Conservation (phyloP, 1,284 basidiomycete species). For the Naganishia liquefaciens region DNA sequence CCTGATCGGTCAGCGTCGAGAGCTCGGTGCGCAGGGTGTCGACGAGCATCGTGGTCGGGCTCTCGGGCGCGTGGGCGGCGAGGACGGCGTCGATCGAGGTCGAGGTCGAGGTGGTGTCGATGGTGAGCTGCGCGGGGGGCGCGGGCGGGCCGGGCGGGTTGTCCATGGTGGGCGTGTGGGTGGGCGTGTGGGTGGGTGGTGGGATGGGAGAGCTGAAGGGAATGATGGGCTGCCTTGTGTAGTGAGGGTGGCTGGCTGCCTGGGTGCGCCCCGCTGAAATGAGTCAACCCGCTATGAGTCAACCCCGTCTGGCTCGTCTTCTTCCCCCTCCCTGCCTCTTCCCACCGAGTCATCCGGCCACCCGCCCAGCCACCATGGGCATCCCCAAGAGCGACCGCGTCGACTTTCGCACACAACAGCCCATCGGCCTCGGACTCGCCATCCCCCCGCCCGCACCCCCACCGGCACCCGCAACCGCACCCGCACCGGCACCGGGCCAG, state of each 20-base stretch:
- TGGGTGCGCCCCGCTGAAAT: background rate
- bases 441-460: background rate
- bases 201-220: no score
- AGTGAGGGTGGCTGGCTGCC: background rate
- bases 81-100: background rate
- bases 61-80: slow-evolving; percentile 46
- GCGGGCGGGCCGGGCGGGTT: background rate
- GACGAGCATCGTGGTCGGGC: slow-evolving; percentile 61
- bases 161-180: background rate
- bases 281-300: background rate
- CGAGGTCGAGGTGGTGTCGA: no score
- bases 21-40: slow-evolving; percentile 75
- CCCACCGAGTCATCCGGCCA: background rate
- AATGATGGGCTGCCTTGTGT: no score
- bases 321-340: background rate
- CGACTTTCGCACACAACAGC: background rate
- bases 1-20: slow-evolving; percentile 82
- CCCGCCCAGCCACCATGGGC: slow-evolving; percentile 2
- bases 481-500: no score
- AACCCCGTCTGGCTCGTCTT: background rate
- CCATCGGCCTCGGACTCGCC: slow-evolving; percentile 7
- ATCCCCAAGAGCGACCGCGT: slow-evolving; percentile 22
- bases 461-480: background rate
- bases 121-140: background rate
- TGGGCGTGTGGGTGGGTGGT: background rate